Evolutionary conservation across 1,284 basidiomycete genomes (phyloP).

Genomic region (Cystobasidium slooffiae): DNA sequence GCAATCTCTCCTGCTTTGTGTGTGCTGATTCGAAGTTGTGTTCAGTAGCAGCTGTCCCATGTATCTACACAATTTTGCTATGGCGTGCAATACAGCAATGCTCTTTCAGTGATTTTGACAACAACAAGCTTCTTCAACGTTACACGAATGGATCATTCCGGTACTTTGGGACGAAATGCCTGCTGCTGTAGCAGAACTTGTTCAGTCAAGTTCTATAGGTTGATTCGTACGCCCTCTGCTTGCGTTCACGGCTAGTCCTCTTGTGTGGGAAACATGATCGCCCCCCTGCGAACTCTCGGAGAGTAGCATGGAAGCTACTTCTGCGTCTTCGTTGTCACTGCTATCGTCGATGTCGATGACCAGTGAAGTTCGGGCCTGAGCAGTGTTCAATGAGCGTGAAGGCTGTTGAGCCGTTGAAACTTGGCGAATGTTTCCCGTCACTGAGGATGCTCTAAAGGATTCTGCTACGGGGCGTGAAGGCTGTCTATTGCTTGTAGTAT

Average conservation of each 20-base stretch:
- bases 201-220: slow-evolving; percentile 18
- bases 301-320: slow-evolving; percentile 7
- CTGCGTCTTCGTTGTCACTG: slow-evolving; percentile 4
- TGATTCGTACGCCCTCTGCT: neutral
- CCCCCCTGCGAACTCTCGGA: neutral
- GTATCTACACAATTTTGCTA: neutral
- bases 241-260: neutral
- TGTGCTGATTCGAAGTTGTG: slow-evolving; percentile 6
- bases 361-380: slow-evolving; percentile 9
- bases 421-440: too few species aligned
- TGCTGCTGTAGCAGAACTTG: neutral
- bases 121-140: neutral
- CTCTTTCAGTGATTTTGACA: slow-evolving; percentile 4
- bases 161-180: too few species aligned
- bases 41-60: neutral
- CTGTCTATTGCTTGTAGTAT: neutral
- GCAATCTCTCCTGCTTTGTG: neutral
- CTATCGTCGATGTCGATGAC: slow-evolving; percentile 33
- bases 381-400: neutral
- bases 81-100: neutral
- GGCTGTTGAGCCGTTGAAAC: neutral
- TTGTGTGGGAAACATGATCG: too few species aligned
- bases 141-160: neutral
- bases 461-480: too few species aligned
- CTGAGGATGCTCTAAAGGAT: too few species aligned